Conservation (phyloP, 305 asterid genomes). For the Fraxinus nigra region DNA sequence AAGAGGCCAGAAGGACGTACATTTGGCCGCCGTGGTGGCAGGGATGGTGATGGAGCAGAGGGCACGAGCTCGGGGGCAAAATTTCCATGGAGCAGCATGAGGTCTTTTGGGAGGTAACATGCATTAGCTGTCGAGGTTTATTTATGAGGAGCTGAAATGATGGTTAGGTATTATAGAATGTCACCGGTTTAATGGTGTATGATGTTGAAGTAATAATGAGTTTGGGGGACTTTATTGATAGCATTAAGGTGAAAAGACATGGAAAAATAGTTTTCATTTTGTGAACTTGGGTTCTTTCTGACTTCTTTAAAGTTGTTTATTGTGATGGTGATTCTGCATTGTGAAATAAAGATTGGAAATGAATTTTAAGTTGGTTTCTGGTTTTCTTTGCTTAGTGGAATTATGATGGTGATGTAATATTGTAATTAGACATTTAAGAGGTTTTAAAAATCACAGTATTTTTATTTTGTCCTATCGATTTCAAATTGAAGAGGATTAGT, state of each 20-base stretch:
- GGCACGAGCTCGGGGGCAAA: constrained; percentile 31
- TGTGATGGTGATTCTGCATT: not conserved
- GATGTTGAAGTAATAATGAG: not conserved
- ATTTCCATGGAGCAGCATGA: constrained; percentile 85
- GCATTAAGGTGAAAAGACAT: not conserved
- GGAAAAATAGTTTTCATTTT: not conserved
- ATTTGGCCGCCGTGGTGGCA: constrained; percentile 16
- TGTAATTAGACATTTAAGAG: not conserved
- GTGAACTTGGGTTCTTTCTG: not conserved
- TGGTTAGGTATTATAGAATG: constrained; percentile 19
- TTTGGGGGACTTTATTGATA: not conserved
- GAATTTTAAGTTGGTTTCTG: not conserved
- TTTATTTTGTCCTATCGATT: not conserved
- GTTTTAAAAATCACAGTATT: not conserved
- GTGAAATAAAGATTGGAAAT: not conserved
- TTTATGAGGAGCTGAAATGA: not conserved
- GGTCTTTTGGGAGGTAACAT: constrained; percentile 45
- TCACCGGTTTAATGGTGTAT: constrained; percentile 12
- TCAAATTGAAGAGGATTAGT: not conserved
- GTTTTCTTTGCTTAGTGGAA: not conserved
- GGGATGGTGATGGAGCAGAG: constrained; percentile 25
- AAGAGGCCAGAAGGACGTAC: constrained; percentile 36
- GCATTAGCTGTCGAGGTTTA: not conserved
- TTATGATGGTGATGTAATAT: not conserved
- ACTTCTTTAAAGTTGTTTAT: not conserved